Conservation (phyloP, 257 asterid species). For the Petrea volubilis region DNA sequence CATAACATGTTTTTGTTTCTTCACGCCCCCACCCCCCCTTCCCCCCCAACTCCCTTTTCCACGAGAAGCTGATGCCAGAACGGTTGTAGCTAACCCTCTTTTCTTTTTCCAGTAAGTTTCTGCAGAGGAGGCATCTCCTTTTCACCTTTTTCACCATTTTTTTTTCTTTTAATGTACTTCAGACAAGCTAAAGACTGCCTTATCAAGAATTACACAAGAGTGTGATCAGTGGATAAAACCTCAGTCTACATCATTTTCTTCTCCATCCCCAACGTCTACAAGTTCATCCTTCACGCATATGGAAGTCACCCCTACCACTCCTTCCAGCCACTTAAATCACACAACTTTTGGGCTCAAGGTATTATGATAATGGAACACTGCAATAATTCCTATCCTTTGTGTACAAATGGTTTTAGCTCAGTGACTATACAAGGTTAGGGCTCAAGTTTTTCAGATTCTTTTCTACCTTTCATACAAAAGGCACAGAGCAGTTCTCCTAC, state of each 20-base stretch:
- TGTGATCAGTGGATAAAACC: constrained; percentile 94
- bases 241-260: constrained; percentile 46
- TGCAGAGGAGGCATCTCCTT: constrained; percentile 26
- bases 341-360: constrained; percentile 82
- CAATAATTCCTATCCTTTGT: constrained; percentile 6
- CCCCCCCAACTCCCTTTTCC: too few species aligned
- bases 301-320: constrained; percentile 92
- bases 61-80: too few species aligned
- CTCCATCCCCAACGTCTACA: constrained; percentile 60
- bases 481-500: not conserved
- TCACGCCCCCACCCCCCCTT: too few species aligned
- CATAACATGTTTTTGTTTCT: not conserved
- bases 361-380: constrained; percentile 27
- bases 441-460: constrained; percentile 14
- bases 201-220: constrained; percentile 82
- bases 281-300: constrained; percentile 59
- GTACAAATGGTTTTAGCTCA: not conserved
- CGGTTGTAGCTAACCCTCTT: too few species aligned
- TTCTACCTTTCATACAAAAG: not conserved
- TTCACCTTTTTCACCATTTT: constrained; percentile 25
- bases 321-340: constrained; percentile 69
- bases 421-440: constrained; percentile 2
- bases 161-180: constrained; percentile 42
- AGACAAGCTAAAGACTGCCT: constrained; percentile 87
- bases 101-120: not conserved